Percentiles rank a stretch among this genome's conserved stretches.
These are phyloP conservation scores for Acanthamoeba culbertsoni DNA, from an alignment of 208 protist species.

Conservation along the genomic window DNA sequence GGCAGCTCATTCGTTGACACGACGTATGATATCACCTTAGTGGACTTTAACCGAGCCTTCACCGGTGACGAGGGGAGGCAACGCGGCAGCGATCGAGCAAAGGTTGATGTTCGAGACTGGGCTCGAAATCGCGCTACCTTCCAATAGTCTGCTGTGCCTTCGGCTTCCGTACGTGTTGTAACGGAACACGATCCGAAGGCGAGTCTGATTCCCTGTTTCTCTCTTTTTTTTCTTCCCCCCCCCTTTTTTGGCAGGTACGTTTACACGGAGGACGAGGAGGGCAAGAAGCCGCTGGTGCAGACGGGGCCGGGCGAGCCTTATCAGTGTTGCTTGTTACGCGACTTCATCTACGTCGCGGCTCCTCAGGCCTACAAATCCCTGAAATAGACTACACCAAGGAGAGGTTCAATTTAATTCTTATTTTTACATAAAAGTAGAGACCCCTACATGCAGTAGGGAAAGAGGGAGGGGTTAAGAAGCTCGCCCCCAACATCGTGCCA, in stretches of 20 bases:
- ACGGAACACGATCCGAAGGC: too few relatives aligned
- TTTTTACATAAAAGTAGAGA: not conserved
- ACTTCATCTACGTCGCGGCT: not conserved
- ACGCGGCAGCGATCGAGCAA: not conserved
- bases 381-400: not conserved
- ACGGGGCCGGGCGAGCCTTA: not conserved
- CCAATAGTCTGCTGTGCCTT: not conserved
- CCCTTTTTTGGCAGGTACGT: not conserved
- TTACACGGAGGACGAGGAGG: not conserved
- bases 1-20: too few relatives aligned
- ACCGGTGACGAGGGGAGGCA: not conserved
- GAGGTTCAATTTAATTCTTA: not conserved
- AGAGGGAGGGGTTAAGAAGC: too few relatives aligned
- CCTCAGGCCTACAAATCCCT: not conserved
- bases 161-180: not conserved
- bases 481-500: too few relatives aligned
- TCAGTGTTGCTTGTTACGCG: not conserved
- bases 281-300: not conserved
- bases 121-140: not conserved
- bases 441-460: too few relatives aligned
- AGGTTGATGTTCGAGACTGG: not conserved
- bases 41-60: not conserved
- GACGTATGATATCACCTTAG: too few relatives aligned
- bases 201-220: not conserved
- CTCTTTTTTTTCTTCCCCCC: not conserved